Evolutionary conservation across 1,284 basidiomycete genomes (phyloP).

Genomic region (Agroathelia rolfsii): DNA sequence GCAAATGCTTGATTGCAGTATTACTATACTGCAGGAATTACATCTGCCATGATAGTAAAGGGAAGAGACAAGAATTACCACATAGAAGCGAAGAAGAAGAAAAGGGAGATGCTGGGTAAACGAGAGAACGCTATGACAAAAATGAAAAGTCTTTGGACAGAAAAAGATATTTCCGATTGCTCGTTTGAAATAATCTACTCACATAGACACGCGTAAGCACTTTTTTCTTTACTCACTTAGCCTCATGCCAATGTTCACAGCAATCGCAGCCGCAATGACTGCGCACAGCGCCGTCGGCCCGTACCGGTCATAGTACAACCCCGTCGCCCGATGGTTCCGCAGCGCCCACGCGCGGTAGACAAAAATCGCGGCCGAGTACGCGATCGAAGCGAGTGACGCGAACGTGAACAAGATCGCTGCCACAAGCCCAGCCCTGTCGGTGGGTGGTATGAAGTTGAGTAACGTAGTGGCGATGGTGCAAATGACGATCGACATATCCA

Average conservation of each 20-base stretch:
- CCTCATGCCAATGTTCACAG: conserved; percentile 67
- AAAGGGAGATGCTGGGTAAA: too few species aligned
- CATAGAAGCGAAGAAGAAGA: too few species aligned
- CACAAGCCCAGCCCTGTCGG: conserved; percentile 73
- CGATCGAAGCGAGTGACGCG: conserved; percentile 81
- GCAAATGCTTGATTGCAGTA: too few species aligned
- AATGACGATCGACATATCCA: conserved; percentile 85
- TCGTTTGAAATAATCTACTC: too few species aligned
- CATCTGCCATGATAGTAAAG: too few species aligned
- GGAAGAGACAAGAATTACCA: too few species aligned
- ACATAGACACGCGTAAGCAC: too few species aligned
- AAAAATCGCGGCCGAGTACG: conserved; percentile 84
- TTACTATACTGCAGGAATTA: too few species aligned
- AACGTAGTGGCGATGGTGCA: conserved; percentile 84
- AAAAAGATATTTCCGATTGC: too few species aligned
- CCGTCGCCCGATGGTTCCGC: conserved; percentile 65
- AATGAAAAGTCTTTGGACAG: too few species aligned
- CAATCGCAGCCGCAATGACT: conserved; percentile 61
- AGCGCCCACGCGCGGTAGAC: conserved; percentile 77
- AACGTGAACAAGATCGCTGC: conserved; percentile 84
- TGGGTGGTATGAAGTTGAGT: conserved; percentile 78
- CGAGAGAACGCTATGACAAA: too few species aligned
- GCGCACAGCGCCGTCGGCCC: conserved; percentile 75
- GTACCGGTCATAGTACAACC: conserved; percentile 82
- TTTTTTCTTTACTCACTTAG: too few species aligned